A percentile compares a stretch with the other conserved stretches of the same genome.
phyloP scores from a whole-genome alignment of 768 basidiomycete species.

The Cyclocybe cylindracea region DNA sequence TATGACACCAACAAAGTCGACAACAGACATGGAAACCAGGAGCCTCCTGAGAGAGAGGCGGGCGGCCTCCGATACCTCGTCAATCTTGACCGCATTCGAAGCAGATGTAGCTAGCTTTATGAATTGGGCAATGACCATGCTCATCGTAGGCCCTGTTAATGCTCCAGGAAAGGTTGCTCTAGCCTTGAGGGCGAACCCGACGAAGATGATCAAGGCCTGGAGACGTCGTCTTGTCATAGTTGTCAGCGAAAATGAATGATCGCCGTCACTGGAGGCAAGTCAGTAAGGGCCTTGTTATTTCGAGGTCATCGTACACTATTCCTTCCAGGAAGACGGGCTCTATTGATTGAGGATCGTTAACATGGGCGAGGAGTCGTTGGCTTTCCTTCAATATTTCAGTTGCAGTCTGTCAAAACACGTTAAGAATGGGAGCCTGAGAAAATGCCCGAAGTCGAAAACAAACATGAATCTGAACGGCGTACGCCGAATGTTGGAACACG shows the following conservation, averaged over 20 bases:
- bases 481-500: slow-evolving; percentile 57
- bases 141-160: slow-evolving; percentile 28
- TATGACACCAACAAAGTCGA: slow-evolving; percentile 64
- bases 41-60: slow-evolving; percentile 52
- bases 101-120: slow-evolving; percentile 45
- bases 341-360: slow-evolving; percentile 36
- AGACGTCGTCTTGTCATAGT: slow-evolving; percentile 58
- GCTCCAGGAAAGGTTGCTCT: slow-evolving; percentile 17
- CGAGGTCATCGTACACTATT: slow-evolving; percentile 42
- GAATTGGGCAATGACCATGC: slow-evolving; percentile 48
- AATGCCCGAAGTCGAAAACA: slow-evolving; percentile 17
- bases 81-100: slow-evolving; percentile 34
- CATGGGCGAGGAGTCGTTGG: slow-evolving; percentile 50
- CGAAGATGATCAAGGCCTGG: slow-evolving; percentile 67
- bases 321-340: slow-evolving; percentile 57
- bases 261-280: slow-evolving; percentile 51
- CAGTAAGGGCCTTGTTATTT: neutral
- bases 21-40: slow-evolving; percentile 67
- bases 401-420: slow-evolving; percentile 46
- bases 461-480: slow-evolving; percentile 54
- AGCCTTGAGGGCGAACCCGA: slow-evolving; percentile 50
- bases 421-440: neutral
- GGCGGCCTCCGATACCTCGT: slow-evolving; percentile 47
- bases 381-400: slow-evolving; percentile 69
- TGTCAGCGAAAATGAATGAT: slow-evolving; percentile 46